These are phyloP conservation scores for Brassica juncea DNA, from an alignment of 345 rosid genomes.

Conservation along the genomic window DNA sequence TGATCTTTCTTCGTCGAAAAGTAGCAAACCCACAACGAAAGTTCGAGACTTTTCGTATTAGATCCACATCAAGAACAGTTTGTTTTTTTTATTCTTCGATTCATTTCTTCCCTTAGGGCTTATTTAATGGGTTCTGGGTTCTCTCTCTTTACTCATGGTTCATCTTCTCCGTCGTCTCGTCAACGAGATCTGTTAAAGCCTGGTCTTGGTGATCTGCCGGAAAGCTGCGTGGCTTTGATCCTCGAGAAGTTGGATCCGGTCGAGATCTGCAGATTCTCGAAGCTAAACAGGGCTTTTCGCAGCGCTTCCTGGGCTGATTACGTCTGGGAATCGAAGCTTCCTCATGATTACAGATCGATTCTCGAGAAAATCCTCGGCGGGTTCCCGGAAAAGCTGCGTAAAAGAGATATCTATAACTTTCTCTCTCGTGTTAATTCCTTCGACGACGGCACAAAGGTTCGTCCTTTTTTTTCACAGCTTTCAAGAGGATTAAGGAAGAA, in stretches of 20 bases:
- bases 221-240: constrained; percentile 73
- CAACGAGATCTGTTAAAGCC: constrained; percentile 36
- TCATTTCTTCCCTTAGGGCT: not conserved
- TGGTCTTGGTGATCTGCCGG: constrained; percentile 79
- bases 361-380: constrained; percentile 55
- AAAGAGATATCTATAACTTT: constrained; percentile 66
- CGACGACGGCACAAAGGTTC: constrained; percentile 80
- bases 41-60: constrained; percentile 6
- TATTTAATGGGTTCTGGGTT: constrained; percentile 65
- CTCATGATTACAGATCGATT: constrained; percentile 58
- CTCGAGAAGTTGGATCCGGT: constrained; percentile 69
- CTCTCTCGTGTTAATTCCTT: constrained; percentile 64
- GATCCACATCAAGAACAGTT: not conserved
- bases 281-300: constrained; percentile 73
- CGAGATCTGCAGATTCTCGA: constrained; percentile 77
- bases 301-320: constrained; percentile 95
- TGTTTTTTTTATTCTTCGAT: not conserved
- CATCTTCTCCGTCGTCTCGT: constrained; percentile 23
- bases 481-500: not conserved
- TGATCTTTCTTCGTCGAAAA: not conserved
- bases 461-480: not conserved
- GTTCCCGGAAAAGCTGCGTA: constrained; percentile 46
- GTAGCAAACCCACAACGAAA: constrained; percentile 23
- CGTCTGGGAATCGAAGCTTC: constrained; percentile 94
- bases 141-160: constrained; percentile 41